Conservation (phyloP, 2,329 filamentous ascomycete genomes). For the Epichloe elymi region DNA sequence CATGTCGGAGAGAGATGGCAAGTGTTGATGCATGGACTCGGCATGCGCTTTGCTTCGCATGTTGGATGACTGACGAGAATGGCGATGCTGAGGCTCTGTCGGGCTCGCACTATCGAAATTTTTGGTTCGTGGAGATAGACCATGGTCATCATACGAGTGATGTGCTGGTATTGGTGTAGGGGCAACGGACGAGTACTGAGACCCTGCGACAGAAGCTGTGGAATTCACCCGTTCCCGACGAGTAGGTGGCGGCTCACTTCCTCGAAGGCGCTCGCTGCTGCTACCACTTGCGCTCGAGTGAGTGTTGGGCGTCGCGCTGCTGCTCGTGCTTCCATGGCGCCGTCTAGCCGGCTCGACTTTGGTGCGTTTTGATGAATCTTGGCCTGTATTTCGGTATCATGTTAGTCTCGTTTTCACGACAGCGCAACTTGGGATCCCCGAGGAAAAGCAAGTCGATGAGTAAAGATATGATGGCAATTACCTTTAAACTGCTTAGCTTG, state of each 20-base stretch:
- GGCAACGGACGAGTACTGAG: slow-evolving; percentile 28
- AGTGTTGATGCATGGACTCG: slow-evolving; percentile 19
- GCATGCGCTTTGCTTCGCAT: slow-evolving; percentile 14
- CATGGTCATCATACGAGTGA: slow-evolving; percentile 28
- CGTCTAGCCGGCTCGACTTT: slow-evolving; percentile 30
- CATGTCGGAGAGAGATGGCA: slow-evolving; percentile 36
- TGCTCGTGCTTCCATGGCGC: slow-evolving; percentile 26
- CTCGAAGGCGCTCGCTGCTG: slow-evolving; percentile 32
- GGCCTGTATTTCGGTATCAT: slow-evolving; percentile 7
- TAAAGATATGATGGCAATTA: slow-evolving; percentile 14
- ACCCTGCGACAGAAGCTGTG: slow-evolving; percentile 31
- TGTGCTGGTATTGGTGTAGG: slow-evolving; percentile 22
- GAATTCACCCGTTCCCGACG: slow-evolving; percentile 36
- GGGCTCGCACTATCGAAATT: slow-evolving; percentile 23
- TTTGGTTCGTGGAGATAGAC: slow-evolving; percentile 28
- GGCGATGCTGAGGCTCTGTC: slow-evolving; percentile 14
- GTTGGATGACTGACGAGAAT: slow-evolving; percentile 14
- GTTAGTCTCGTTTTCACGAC: neutral
- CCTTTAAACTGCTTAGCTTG: slow-evolving; percentile 46
- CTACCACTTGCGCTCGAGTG: slow-evolving; percentile 32
- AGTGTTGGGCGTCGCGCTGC: slow-evolving; percentile 25
- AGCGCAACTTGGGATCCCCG: too few relatives aligned
- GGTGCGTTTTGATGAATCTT: slow-evolving; percentile 33
- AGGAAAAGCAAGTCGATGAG: too few relatives aligned
- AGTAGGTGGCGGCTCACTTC: slow-evolving; percentile 33